These are phyloP conservation scores for Heritiera fomes DNA, from an alignment of 345 rosid genomes.

Conservation along the genomic window DNA sequence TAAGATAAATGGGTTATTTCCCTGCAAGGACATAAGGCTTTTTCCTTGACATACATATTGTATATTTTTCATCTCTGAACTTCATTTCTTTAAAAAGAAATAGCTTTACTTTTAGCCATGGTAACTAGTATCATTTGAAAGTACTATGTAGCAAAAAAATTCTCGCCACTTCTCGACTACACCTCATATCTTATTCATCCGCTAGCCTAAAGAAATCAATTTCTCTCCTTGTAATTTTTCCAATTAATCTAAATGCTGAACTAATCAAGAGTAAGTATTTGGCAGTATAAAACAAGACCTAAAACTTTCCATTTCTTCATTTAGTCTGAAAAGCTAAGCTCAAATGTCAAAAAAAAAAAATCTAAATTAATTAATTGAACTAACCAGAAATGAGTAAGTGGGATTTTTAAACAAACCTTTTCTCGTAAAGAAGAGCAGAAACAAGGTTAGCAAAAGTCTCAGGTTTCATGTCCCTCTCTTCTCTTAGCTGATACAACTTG, in stretches of 20 bases:
- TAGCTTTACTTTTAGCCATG: background rate
- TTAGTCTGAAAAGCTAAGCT: background rate
- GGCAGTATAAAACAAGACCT: background rate
- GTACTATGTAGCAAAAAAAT: background rate
- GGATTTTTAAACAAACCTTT: constrained; percentile 53
- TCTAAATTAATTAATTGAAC: background rate
- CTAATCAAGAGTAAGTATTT: background rate
- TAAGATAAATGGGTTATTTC: background rate
- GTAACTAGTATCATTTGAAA: background rate
- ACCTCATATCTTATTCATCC: background rate
- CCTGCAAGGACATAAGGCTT: background rate
- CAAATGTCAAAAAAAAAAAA: background rate
- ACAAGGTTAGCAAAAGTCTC: constrained; percentile 1
- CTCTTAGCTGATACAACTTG: constrained; percentile 23
- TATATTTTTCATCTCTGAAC: background rate
- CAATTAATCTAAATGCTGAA: background rate
- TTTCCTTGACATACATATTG: background rate
- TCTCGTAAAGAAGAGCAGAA: constrained; percentile 39
- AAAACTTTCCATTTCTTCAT: background rate
- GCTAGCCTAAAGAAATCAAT: background rate
- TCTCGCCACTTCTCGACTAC: background rate
- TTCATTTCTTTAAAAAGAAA: background rate
- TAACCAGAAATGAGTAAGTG: background rate
- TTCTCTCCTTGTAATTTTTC: background rate
- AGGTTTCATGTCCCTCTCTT: background rate